phyloP scores from a whole-genome alignment of 2,329 filamentous ascomycete genomes.

The Hypocrella siamensis region DNA sequence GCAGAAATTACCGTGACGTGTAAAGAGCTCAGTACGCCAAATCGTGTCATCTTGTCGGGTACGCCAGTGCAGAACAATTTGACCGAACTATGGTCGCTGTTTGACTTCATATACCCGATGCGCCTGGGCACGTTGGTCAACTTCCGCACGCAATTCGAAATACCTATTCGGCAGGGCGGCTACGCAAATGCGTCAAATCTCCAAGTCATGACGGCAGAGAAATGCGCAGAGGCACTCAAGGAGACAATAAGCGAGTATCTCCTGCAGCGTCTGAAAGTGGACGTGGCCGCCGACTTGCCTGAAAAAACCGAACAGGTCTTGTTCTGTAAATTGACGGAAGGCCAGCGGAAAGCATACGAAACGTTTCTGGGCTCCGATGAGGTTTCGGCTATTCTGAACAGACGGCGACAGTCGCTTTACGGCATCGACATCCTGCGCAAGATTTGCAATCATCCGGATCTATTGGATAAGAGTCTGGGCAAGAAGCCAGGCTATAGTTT shows the following conservation, averaged over 20 bases:
- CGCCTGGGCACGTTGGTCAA: constrained; percentile 79
- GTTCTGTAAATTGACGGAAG: constrained; percentile 74
- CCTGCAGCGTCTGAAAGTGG: constrained; percentile 79
- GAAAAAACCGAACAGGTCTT: constrained; percentile 94
- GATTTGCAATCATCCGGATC: constrained; percentile 93
- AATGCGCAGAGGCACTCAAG: constrained; percentile 85
- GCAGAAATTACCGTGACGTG: constrained; percentile 88
- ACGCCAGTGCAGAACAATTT: constrained; percentile 98
- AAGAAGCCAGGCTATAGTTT: constrained; percentile 55
- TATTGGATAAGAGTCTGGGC: constrained; percentile 47
- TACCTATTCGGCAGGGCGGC: constrained; percentile 82
- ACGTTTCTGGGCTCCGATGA: constrained; percentile 69
- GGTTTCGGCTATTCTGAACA: constrained; percentile 65
- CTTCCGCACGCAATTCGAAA: constrained; percentile 83
- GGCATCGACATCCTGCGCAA: constrained; percentile 89
- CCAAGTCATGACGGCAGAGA: constrained; percentile 85
- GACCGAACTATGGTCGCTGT: constrained; percentile 88
- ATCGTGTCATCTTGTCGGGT: constrained; percentile 84
- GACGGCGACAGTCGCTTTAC: constrained; percentile 64
- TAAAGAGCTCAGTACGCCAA: constrained; percentile 81
- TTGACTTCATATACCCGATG: constrained; percentile 97
- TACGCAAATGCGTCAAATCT: constrained; percentile 92
- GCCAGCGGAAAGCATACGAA: constrained; percentile 69
- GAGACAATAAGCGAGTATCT: constrained; percentile 89
- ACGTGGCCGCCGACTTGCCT: constrained; percentile 84